Evolutionary conservation across 805 yeast genomes (phyloP).

Genomic region (Pichia manshurica): DNA sequence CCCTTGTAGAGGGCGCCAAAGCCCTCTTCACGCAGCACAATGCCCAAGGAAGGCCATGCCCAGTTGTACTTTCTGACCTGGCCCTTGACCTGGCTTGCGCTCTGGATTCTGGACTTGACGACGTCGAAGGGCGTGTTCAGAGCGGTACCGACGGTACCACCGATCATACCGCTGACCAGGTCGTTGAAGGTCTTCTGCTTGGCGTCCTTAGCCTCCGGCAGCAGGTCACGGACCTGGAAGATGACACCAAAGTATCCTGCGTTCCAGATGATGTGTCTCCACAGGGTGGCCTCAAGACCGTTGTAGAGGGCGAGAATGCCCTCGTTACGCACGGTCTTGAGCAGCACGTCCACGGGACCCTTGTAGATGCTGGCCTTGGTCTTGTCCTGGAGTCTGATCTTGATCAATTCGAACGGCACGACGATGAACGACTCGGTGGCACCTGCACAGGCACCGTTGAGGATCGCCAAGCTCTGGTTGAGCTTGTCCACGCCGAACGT

Average conservation of each 20-base stretch:
- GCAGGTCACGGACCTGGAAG: constrained; percentile 70
- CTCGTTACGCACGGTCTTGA: constrained; percentile 62
- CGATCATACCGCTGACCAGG: constrained; percentile 86
- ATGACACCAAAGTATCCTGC: constrained; percentile 97
- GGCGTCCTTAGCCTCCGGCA: constrained; percentile 71
- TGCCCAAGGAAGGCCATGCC: constrained; percentile 74
- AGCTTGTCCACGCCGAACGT: constrained; percentile 61
- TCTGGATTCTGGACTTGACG: constrained; percentile 93
- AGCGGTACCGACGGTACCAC: constrained; percentile 96
- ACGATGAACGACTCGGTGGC: constrained; percentile 95
- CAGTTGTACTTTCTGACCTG: constrained; percentile 85
- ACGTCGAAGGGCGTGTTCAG: constrained; percentile 96
- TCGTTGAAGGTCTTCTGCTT: constrained; percentile 80
- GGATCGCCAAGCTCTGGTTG: constrained; percentile 77
- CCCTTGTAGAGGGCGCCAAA: constrained; percentile 89
- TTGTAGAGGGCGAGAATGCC: constrained; percentile 83
- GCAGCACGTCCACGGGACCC: constrained; percentile 79
- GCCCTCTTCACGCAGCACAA: constrained; percentile 87
- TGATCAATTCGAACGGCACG: constrained; percentile 94
- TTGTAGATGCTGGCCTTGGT: constrained; percentile 52
- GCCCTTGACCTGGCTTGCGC: constrained; percentile 58
- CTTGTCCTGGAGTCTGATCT: constrained; percentile 90
- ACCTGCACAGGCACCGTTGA: constrained; percentile 98
- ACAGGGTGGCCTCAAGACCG: constrained; percentile 93
- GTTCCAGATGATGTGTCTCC: constrained; percentile 97